Conservation (phyloP, 495 filamentous ascomycete genomes). For the Daldinia caldariorum region DNA sequence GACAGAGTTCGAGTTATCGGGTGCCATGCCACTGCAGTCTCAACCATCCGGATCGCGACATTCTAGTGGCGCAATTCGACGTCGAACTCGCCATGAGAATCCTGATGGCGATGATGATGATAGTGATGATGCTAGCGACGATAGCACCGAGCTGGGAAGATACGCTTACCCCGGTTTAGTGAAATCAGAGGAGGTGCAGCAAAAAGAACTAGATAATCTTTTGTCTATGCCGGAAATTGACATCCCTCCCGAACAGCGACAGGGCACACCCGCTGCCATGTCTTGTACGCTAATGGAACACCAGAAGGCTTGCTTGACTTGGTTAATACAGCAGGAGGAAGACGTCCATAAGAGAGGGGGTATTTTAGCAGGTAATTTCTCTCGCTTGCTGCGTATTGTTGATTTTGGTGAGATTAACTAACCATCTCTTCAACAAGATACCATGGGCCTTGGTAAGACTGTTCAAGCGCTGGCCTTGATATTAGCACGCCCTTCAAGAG, state of each 20-base stretch:
- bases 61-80: too few species aligned
- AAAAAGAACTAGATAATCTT: conserved; percentile 32
- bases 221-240: conserved; percentile 41
- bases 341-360: conserved; percentile 79
- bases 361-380: conserved; percentile 67
- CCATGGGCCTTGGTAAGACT: conserved; percentile 98
- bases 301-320: conserved; percentile 81
- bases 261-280: conserved; percentile 69
- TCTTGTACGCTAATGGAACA: conserved; percentile 77
- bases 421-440: conserved; percentile 59
- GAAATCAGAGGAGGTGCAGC: conserved; percentile 10
- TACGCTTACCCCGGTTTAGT: neutral
- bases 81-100: neutral
- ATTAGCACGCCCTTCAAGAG: conserved; percentile 70
- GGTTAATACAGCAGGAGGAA: conserved; percentile 80
- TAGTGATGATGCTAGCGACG: neutral
- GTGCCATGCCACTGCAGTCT: too few species aligned
- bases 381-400: conserved; percentile 1
- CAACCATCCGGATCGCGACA: too few species aligned
- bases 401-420: neutral
- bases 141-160: neutral
- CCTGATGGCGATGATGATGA: neutral
- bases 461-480: conserved; percentile 89
- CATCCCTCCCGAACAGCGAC: conserved; percentile 38
- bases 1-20: conserved; percentile 10